Evolutionary conservation across 441 rosid species (phyloP).

Genomic region (Arabidopsis hybrid): DNA sequence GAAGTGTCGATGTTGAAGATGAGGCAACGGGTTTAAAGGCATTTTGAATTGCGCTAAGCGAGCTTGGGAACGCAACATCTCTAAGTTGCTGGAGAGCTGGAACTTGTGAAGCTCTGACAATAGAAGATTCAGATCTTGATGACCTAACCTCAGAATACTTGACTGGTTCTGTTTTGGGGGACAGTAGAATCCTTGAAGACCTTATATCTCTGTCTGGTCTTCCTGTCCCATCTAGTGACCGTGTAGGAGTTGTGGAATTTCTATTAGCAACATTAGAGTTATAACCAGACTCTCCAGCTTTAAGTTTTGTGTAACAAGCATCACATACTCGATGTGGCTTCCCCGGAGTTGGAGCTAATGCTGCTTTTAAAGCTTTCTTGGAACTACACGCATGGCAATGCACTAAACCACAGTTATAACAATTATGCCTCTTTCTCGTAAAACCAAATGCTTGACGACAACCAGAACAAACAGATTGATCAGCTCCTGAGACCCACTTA

Average conservation of each 20-base stretch:
- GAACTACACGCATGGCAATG: conserved; percentile 97
- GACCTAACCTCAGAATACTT: conserved; percentile 51
- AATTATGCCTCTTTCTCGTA: conserved; percentile 88
- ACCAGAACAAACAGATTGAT: conserved; percentile 89
- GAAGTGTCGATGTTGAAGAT: neutral
- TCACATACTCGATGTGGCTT: conserved; percentile 95
- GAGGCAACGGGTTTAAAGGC: conserved; percentile 56
- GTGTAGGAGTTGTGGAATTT: conserved; percentile 40
- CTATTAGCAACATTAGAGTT: conserved; percentile 32
- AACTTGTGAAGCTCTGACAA: conserved; percentile 79
- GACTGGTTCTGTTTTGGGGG: conserved; percentile 61
- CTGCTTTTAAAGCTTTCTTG: conserved; percentile 87
- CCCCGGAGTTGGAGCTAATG: conserved; percentile 95
- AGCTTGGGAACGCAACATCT: conserved; percentile 78
- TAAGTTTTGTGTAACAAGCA: conserved; percentile 80
- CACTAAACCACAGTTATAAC: conserved; percentile 89
- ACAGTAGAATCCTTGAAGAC: conserved; percentile 61
- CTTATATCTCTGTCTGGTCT: conserved; percentile 53
- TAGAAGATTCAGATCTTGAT: conserved; percentile 59
- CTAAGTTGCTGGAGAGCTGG: conserved; percentile 71
- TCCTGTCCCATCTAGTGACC: conserved; percentile 59
- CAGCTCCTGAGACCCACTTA: conserved; percentile 91
- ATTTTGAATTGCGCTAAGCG: conserved; percentile 68
- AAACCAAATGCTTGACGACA: conserved; percentile 93
- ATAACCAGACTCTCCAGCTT: conserved; percentile 67